Base-by-base conservation (phyloP, 2,329 filamentous ascomycete genomes). In the Ascochyta koolunga region DNA sequence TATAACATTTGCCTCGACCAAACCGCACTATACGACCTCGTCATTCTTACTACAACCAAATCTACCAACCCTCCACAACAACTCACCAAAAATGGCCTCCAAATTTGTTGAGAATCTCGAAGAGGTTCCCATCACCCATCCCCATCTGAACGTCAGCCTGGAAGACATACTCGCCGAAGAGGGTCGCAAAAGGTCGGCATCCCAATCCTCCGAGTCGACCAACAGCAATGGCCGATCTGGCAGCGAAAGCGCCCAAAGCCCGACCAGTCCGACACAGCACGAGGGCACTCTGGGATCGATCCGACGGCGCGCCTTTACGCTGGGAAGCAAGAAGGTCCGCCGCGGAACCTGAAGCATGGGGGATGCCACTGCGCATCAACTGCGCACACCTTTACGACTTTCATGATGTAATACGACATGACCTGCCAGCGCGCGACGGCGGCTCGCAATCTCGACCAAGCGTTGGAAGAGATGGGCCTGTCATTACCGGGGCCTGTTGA, bases 71-170 rank as follows among this genome's bases (percentile, higher is more conserved):
- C 18, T 27, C 36, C 32, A 32, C 31, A 21, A 18, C 29, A 37
- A 21, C 25, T 16, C 22, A 39, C 42, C 54, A 50, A 62, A 50
- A 53, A 73, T 74, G 66, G 61, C 68, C 16, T 75, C 72, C 24
- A 74, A 74, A 43, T 76, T 76, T 43, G 70, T 71, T 44, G 73
- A 76, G 47, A 70, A 73, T 59, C 69, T 76, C 49, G 69, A 75
- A 54, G 67, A 71, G 55, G 69, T 70, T 18, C 67, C 70, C 16
- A 72, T 71, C 57, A 70, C 67, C 19, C 71, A 76, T 38, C 71
- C 72, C 25, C 70, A 73, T 41, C 71, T 74, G 59, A 76, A 76
- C 50, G 72, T 76, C 58, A 73, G 68, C 11, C 62, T 76, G 18
- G 71, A 76, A 31, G 72, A 76, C 57, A 73, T 76, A 18, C 67